Evolutionary conservation across 106 monocot genomes (phyloP).

Genomic region (Apostasia ramifera): DNA sequence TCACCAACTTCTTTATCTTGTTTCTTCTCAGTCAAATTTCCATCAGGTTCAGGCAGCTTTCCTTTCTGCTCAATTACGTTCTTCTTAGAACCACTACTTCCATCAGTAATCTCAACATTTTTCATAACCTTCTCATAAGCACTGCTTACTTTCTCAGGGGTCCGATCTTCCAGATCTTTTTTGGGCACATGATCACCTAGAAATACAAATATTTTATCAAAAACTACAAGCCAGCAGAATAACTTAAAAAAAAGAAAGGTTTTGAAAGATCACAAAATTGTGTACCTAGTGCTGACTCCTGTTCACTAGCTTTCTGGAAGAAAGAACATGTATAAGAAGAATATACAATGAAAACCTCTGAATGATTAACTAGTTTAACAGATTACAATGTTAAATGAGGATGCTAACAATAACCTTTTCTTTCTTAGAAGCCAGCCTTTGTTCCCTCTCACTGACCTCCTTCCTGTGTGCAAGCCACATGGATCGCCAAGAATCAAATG

Average conservation of each 20-base stretch:
- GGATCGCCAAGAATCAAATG: conserved; percentile 76
- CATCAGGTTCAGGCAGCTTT: conserved; percentile 16
- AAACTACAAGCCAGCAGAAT: not conserved
- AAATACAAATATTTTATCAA: not conserved
- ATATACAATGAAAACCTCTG: not conserved
- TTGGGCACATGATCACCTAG: conserved; percentile 22
- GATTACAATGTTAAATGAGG: not conserved
- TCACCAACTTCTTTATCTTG: conserved; percentile 11
- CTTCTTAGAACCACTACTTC: conserved; percentile 13
- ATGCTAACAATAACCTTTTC: conserved; percentile 33
- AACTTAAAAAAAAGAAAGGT: not conserved
- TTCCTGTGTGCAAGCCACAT: conserved; percentile 57
- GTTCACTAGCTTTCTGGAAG: conserved; percentile 38
- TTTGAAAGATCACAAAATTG: not conserved
- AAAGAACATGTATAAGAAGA: not conserved
- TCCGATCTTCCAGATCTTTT: conserved; percentile 16
- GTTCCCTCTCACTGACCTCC: conserved; percentile 34
- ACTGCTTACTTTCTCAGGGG: conserved; percentile 17
- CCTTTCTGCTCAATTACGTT: conserved; percentile 21
- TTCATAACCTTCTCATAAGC: conserved; percentile 18
- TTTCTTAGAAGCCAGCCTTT: conserved; percentile 21
- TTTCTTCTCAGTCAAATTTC: conserved; percentile 16
- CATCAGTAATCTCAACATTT: conserved; percentile 13
- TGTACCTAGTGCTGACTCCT: conserved; percentile 43
- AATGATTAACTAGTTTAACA: not conserved